Evolutionary conservation across 2,329 filamentous ascomycete genomes (phyloP).

Genomic region (Sporothrix variecibatus): DNA sequence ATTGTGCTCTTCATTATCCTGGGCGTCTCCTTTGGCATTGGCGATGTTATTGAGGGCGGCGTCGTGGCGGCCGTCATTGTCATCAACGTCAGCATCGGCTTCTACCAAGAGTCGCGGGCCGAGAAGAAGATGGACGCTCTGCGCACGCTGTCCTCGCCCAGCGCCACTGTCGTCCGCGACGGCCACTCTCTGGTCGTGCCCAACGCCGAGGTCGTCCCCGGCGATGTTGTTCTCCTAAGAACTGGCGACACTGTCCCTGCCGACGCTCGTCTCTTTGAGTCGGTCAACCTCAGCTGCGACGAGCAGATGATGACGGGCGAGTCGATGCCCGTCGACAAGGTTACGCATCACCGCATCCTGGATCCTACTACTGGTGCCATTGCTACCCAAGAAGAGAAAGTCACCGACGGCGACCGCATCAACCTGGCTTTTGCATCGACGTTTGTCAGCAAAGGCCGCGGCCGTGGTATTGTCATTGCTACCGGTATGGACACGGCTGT

Average conservation of each 20-base stretch:
- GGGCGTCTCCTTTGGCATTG: conserved; percentile 67
- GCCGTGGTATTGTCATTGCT: conserved; percentile 69
- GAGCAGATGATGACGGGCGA: conserved; percentile 77
- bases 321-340: conserved; percentile 70
- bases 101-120: conserved; percentile 64
- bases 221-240: conserved; percentile 67
- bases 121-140: conserved; percentile 69
- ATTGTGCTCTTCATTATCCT: conserved; percentile 71
- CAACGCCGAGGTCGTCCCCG: conserved; percentile 67
- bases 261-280: conserved; percentile 69
- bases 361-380: conserved; percentile 49
- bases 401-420: conserved; percentile 69
- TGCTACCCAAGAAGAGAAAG: conserved; percentile 49
- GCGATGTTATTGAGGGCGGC: conserved; percentile 45
- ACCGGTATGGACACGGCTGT: conserved; percentile 77
- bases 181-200: conserved; percentile 59
- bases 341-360: conserved; percentile 51
- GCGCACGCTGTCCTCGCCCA: conserved; percentile 62
- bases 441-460: conserved; percentile 71
- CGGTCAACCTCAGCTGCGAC: conserved; percentile 78
- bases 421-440: conserved; percentile 78
- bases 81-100: conserved; percentile 69
- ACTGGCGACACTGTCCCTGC: conserved; percentile 76
- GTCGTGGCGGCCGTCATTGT: conserved; percentile 44
- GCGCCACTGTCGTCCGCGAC: conserved; percentile 62